These are phyloP conservation scores for Ochromonas danica DNA, from an alignment of 108 stramenopile genomes.

Conservation along the genomic window DNA sequence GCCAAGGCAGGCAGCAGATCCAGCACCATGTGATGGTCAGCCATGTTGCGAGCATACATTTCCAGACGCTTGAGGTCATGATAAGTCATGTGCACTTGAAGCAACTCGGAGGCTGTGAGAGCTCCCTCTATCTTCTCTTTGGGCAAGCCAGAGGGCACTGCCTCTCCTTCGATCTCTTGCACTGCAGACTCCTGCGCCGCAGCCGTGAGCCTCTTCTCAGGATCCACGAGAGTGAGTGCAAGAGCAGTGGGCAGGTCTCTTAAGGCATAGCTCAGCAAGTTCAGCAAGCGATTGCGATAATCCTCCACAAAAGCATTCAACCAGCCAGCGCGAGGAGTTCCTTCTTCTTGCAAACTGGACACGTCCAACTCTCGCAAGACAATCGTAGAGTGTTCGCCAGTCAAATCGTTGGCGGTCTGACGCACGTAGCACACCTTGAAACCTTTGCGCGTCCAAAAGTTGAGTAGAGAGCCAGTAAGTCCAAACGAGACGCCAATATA, in stretches of 20 bases:
- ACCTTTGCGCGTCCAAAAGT: conserved; percentile 84
- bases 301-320: conserved; percentile 84
- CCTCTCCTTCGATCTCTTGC: conserved; percentile 46
- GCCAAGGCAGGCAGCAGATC: conserved; percentile 85
- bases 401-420: conserved; percentile 95
- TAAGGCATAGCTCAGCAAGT: conserved; percentile 78
- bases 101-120: conserved; percentile 2
- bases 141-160: background rate
- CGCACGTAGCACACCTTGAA: conserved; percentile 89
- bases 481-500: conserved; percentile 96
- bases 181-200: conserved; percentile 45
- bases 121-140: background rate
- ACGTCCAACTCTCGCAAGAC: conserved; percentile 80
- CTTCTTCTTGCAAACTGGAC: conserved; percentile 43
- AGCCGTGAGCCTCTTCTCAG: background rate
- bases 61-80: conserved; percentile 96
- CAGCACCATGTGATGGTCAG: conserved; percentile 94
- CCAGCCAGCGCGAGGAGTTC: conserved; percentile 62
- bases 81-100: conserved; percentile 62
- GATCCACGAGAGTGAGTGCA: conserved; percentile 68
- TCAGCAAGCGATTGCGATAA: conserved; percentile 74
- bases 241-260: conserved; percentile 71
- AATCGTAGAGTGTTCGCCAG: conserved; percentile 91
- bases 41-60: conserved; percentile 90
- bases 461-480: conserved; percentile 78